These are phyloP conservation scores for Melocanna baccifera DNA, from an alignment of 176 grass and related monocot genomes.

Conservation along the genomic window DNA sequence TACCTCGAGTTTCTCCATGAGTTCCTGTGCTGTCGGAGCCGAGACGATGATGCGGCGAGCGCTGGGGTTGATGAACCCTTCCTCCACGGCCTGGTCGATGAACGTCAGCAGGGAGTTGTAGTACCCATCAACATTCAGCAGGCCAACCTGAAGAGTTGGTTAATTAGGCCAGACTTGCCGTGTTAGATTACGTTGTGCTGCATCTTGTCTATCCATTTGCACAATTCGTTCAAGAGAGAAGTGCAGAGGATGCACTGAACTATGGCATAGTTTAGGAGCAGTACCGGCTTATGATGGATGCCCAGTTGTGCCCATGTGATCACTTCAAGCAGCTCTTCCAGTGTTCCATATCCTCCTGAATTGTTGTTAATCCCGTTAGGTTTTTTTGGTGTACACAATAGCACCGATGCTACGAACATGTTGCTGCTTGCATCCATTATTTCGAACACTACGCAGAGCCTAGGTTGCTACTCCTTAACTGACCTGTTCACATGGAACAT, in stretches of 20 bases:
- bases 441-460: neutral
- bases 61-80: slow-evolving; percentile 56
- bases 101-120: slow-evolving; percentile 60
- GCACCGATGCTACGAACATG: neutral
- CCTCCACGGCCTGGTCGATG: slow-evolving; percentile 60
- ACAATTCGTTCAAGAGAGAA: neutral
- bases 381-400: neutral
- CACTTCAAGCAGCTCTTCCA: slow-evolving; percentile 69
- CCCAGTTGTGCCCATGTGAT: slow-evolving; percentile 66
- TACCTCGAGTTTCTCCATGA: slow-evolving; percentile 57
- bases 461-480: neutral
- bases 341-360: slow-evolving; percentile 62
- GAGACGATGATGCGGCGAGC: slow-evolving; percentile 52
- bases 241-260: neutral
- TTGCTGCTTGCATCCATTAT: neutral
- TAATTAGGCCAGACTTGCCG: neutral
- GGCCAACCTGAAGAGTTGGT: slow-evolving; percentile 38
- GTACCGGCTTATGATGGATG: slow-evolving; percentile 71
- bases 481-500: neutral
- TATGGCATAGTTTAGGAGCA: neutral
- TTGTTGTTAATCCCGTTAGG: neutral
- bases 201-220: slow-evolving; percentile 24
- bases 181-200: neutral
- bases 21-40: slow-evolving; percentile 31
- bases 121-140: slow-evolving; percentile 75